Evolutionary conservation across 768 basidiomycete species (phyloP), one percentile per base, ranked within the genome.

Genomic region (Ramaria rubella): DNA sequence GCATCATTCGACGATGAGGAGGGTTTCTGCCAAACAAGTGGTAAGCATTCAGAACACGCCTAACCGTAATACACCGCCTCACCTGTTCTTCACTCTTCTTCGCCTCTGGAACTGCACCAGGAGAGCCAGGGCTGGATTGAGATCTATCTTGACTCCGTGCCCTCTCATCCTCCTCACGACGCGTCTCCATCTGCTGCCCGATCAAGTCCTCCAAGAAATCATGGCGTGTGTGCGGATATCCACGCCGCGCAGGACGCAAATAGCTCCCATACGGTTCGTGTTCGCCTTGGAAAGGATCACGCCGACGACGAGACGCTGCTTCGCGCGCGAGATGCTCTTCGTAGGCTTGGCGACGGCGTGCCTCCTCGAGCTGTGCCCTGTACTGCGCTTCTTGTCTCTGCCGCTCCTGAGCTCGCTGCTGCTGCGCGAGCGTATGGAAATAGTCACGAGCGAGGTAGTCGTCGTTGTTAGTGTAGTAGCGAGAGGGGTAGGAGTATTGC

Each of bases 1-100:
- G 70, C 64, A 23, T 66, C 59, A 38, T 38, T n/a, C 11, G 36
- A 11, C 36, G 11, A n/a, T n/a, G n/a, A n/a, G n/a, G n/a, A n/a
- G n/a, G n/a, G n/a, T n/a, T n/a, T n/a, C n/a, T n/a, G n/a, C n/a
- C n/a, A n/a, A n/a, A n/a, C n/a, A n/a, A n/a, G n/a, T n/a, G n/a
- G n/a, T n/a, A n/a, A n/a, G n/a, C n/a, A n/a, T n/a, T n/a, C n/a
- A n/a, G n/a, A n/a, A n/a, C n/a, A n/a, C n/a, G n/a, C n/a, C n/a
- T n/a, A n/a, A n/a, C n/a, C n/a, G n/a, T n/a, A n/a, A n/a, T n/a
- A n/a, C n/a, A n/a, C 15, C 15, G 5, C 5, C 15, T 6, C 17
- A 42, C 40, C 40, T 42, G 40, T 42, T 40, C 38, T 15, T 17
- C 38, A 14, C n/a, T 21, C 40, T n/a, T 21, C n/a, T 42, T 42